Evolutionary conservation across 768 basidiomycete genomes (phyloP).

Genomic region (Amanita inopinata): DNA sequence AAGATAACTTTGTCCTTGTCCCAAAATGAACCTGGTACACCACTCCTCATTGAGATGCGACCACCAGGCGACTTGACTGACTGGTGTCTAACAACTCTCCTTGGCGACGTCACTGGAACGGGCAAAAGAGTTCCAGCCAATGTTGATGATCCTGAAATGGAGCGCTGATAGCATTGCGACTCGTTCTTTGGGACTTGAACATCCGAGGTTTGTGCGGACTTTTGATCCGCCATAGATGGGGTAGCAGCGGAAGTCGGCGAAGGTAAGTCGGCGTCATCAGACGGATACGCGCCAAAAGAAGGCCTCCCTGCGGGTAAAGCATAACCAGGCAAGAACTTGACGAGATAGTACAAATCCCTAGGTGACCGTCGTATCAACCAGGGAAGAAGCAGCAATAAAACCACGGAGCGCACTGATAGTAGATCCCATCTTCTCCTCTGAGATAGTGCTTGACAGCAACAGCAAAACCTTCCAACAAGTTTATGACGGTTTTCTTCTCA

Average conservation of each 20-base stretch:
- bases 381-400: background rate
- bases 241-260: background rate
- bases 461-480: conserved; percentile 55
- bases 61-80: background rate
- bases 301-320: conserved; percentile 41
- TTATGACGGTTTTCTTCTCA: conserved; percentile 63
- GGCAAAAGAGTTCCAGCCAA: conserved; percentile 1
- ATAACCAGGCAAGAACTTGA: conserved; percentile 65
- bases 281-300: conserved; percentile 14
- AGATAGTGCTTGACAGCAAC: conserved; percentile 66
- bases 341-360: conserved; percentile 56
- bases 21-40: background rate
- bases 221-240: background rate
- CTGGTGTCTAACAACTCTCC: too few species aligned
- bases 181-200: background rate
- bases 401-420: conserved; percentile 27
- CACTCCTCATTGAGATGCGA: background rate
- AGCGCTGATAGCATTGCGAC: conserved; percentile 12
- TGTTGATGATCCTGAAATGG: conserved; percentile 16
- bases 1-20: conserved; percentile 24
- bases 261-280: background rate
- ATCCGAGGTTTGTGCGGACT: background rate
- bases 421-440: conserved; percentile 45
- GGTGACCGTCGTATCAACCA: background rate
- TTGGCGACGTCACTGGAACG: background rate